Base-by-base conservation (phyloP, 2,329 filamentous ascomycete genomes). In the Fusarium albidum region DNA sequence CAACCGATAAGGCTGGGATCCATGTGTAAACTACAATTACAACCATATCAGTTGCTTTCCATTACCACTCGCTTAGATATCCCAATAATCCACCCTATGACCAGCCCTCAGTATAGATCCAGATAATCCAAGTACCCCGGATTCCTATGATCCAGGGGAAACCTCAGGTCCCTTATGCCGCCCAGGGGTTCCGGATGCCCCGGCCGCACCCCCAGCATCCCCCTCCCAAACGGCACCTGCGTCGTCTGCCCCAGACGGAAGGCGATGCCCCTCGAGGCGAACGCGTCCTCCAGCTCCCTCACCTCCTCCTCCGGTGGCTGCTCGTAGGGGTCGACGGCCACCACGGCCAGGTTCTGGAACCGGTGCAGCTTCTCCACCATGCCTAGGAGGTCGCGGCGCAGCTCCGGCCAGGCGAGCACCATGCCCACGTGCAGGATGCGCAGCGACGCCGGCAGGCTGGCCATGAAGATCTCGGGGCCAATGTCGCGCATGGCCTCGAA, bases 311-410 rank as follows among this genome's bases (percentile, higher is more conserved):
- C 14, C 0, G 57, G 61, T 1, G 61, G 61, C 1, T 32, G 37
- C n/a, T 68, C 63, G 11, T 64, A 65, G 1, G 65, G 65, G 26
- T 68, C 65, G 27, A 68, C 57, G 1, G 65, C 65, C n/a, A 68
- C 65, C 2, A 62, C 39, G 5, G 28, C 52, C 38, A 68, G 32
- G 3, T 64, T 55, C 12, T 58, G 65, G 29, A 67, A 68, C 7
- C 65, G 49, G 32, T 57, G 52, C 9, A 64, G 32, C 25, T 68
- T 68, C 13, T 52, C n/a, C 1, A 41, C 44, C 57, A 68, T 50
- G 0, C 65, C 65, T 12, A 68, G 47, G 6, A 68, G 29, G 15
- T 68, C 65, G 4, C 65, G 59, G 25, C 64, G 56, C 17, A 68
- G 63, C 26, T 68, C 65, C 1, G 61, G 59, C 65, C 65, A 68